Percentiles rank a stretch among this genome's conserved stretches.
Conservation (phyloP, 495 filamentous ascomycete genomes). For the Aspergillus diversus region DNA sequence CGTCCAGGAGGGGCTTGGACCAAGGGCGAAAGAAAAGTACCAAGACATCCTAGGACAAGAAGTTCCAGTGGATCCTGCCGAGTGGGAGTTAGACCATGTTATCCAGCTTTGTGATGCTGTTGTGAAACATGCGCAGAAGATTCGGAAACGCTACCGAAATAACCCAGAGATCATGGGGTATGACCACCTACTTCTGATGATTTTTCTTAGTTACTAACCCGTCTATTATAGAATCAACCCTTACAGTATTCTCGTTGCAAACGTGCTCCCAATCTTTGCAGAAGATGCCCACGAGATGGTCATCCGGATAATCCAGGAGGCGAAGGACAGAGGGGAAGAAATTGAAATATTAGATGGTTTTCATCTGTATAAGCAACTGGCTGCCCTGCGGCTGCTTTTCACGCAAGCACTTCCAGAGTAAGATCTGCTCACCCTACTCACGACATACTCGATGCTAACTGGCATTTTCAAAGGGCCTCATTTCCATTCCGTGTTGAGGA, state of each 20-base stretch:
- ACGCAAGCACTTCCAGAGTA: conserved; percentile 67
- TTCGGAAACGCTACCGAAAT: conserved; percentile 87
- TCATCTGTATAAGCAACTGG: conserved; percentile 85
- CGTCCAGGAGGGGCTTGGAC: conserved; percentile 70
- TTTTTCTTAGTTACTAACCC: conserved; percentile 28
- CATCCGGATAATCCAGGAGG: conserved; percentile 71
- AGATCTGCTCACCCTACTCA: conserved; percentile 17
- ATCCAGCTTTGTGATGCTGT: conserved; percentile 86
- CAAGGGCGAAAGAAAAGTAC: conserved; percentile 75
- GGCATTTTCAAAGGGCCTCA: conserved; percentile 37
- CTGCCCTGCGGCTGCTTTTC: conserved; percentile 81
- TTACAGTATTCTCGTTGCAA: conserved; percentile 75
- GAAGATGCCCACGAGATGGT: conserved; percentile 84
- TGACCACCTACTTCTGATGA: conserved; percentile 18
- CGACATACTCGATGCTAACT: conserved; percentile 12
- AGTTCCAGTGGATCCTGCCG: conserved; percentile 72
- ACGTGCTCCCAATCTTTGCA: conserved; percentile 86
- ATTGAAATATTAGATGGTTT: conserved; percentile 90
- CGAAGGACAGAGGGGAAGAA: conserved; percentile 69
- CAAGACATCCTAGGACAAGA: conserved; percentile 69
- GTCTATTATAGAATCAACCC: conserved; percentile 64
- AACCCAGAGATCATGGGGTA: conserved; percentile 89
- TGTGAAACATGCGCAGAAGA: conserved; percentile 77
- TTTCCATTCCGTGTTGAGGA: conserved; percentile 89
- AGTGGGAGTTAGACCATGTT: conserved; percentile 86